Conservation (phyloP, 2,329 filamentous ascomycete genomes). For the Aspergillus caelatus region DNA sequence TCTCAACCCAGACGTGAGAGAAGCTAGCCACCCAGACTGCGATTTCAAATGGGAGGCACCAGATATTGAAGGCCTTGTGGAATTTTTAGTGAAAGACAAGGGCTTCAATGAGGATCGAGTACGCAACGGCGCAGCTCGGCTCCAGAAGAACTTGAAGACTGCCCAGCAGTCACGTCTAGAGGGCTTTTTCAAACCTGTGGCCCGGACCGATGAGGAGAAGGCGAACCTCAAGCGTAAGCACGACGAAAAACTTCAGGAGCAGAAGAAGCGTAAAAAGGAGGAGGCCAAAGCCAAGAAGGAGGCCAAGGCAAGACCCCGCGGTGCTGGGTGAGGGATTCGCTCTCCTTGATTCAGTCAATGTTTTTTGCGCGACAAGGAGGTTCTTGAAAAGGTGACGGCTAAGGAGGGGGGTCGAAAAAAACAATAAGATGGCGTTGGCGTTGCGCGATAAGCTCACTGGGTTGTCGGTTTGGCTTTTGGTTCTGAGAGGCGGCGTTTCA, state of each 20-base stretch:
- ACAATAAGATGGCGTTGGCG: not conserved
- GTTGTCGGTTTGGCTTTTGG: not conserved
- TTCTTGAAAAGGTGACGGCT: not conserved
- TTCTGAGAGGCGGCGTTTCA: not conserved
- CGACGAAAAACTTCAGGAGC: slow-evolving; percentile 86
- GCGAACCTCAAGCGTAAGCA: slow-evolving; percentile 87
- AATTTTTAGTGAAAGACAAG: slow-evolving; percentile 91
- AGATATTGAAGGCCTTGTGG: slow-evolving; percentile 83
- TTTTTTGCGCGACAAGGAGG: not conserved
- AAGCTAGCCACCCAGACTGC: slow-evolving; percentile 80
- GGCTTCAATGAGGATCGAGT: slow-evolving; percentile 97
- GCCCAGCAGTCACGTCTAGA: slow-evolving; percentile 89
- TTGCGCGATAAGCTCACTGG: not conserved
- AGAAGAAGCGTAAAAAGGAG: slow-evolving; percentile 93
- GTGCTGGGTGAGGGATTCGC: slow-evolving; percentile 40
- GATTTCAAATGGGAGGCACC: slow-evolving; percentile 98
- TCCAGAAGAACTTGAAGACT: slow-evolving; percentile 89
- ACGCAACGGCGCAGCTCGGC: slow-evolving; percentile 71
- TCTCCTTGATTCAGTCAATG: not conserved
- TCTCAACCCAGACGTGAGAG: slow-evolving; percentile 83
- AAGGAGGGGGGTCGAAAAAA: not conserved
- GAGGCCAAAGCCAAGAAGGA: slow-evolving; percentile 96
- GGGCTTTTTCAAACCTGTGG: slow-evolving; percentile 93
- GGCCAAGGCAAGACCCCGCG: slow-evolving; percentile 82
- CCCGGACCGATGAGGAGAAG: slow-evolving; percentile 85